Percentiles rank a stretch among this genome's conserved stretches.
Evolutionary conservation across 1,284 basidiomycete genomes (phyloP).

Genomic region (Coniferiporia sulphurascens): DNA sequence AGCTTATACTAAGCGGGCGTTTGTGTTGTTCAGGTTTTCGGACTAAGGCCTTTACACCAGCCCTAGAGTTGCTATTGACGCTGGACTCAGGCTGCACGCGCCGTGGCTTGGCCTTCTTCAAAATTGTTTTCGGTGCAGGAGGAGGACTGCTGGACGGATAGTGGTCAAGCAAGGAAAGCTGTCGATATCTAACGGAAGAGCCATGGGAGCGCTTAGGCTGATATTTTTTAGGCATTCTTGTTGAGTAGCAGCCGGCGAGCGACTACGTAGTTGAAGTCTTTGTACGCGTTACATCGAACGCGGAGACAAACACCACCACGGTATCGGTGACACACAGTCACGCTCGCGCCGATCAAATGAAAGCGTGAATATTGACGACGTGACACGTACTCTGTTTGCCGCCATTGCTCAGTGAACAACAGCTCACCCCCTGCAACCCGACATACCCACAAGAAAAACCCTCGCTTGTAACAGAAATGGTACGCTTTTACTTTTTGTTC

Average conservation of each 20-base stretch:
- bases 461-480: not conserved
- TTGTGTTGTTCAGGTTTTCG: not conserved
- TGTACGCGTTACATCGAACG: too few species aligned
- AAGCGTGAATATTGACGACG: too few species aligned
- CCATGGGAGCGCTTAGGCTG: not conserved
- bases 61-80: not conserved
- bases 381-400: too few species aligned
- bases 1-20: not conserved
- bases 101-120: constrained; percentile 1
- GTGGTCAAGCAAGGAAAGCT: constrained; percentile 10
- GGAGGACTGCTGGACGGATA: constrained; percentile 13
- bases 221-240: constrained; percentile 10
- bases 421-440: too few species aligned
- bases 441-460: not conserved
- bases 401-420: too few species aligned
- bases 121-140: not conserved
- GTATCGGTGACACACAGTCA: not conserved
- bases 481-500: too few species aligned
- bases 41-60: not conserved
- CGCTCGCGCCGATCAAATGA: not conserved
- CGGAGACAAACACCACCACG: not conserved
- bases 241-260: not conserved
- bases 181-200: constrained; percentile 5
- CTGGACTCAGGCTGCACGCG: not conserved
- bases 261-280: not conserved